phyloP scores from a whole-genome alignment of 2,329 filamentous ascomycete genomes.

The Hymenoscyphus albidus region DNA sequence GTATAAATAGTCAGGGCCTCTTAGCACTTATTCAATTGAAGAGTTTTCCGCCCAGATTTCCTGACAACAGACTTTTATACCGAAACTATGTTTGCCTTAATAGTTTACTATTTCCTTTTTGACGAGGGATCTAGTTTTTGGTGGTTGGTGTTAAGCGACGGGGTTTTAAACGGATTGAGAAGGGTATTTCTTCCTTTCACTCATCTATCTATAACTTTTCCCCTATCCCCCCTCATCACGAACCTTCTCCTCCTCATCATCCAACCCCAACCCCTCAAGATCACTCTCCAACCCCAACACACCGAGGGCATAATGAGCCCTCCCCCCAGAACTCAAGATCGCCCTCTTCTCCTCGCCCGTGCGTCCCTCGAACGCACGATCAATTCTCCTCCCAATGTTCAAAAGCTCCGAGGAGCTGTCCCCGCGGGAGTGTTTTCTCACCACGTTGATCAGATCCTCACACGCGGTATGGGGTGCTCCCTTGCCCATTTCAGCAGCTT shows the following conservation, averaged over 20 bases:
- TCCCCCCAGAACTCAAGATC: constrained; percentile 52
- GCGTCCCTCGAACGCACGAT: constrained; percentile 47
- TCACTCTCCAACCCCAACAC: constrained; percentile 75
- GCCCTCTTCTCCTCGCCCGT: constrained; percentile 49
- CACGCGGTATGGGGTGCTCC: constrained; percentile 68
- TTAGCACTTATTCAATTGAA: no score
- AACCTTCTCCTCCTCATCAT: constrained; percentile 34
- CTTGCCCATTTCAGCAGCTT: constrained; percentile 65
- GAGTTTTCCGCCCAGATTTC: no score
- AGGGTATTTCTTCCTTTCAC: no score
- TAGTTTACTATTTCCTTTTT: no score
- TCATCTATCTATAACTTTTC: no score
- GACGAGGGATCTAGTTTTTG: no score
- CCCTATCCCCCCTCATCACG: not conserved
- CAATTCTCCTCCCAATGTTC: constrained; percentile 49
- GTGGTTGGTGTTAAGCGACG: no score
- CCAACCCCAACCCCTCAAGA: constrained; percentile 58
- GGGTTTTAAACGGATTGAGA: no score
- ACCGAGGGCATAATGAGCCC: constrained; percentile 73
- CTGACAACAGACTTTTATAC: no score
- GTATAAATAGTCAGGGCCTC: no score
- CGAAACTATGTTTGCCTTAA: no score
- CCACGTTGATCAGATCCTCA: constrained; percentile 35
- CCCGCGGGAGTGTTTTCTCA: not conserved
- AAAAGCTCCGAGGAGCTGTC: constrained; percentile 37